Evolutionary conservation across 2,329 filamentous ascomycete genomes (phyloP), one percentile per base, ranked within the genome.

Genomic region (Venturia effusa): DNA sequence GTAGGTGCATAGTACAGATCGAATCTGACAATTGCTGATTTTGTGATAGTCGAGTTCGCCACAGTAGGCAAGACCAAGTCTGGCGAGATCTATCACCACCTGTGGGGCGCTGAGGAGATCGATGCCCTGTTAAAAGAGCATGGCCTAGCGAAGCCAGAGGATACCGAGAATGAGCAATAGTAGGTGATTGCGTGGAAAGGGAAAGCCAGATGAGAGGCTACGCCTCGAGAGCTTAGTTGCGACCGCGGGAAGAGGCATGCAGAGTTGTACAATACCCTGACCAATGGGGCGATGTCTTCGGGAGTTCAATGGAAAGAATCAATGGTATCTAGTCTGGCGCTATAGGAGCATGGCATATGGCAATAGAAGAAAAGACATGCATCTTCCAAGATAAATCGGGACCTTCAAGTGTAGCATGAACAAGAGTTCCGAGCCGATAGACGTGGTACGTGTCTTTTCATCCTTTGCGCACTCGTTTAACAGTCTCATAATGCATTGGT

Each of bases 31-130:
- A 62, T 64, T 17, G 59, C 51, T 61, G 65, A 71, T 70, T 74
- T 64, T 64, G 19, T 48, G 67, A 19, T 70, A 97, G 92, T 99
- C 74, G 94, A 99, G 75, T 99, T 99, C 74, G 95, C 94, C 69
- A 99, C 95, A 39, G 93, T 99, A 66, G 95, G 94, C 70, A 91
- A 92, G 80, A 97, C 92, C 69, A 88, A 92, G 78, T 87, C 92
- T 69, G 94, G 94, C 72, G 94, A 93, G 81, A 93, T 99, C 77
- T 99, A 97, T 81, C 94, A 99, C 79, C 90, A 96, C 75, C 83
- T 99, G 67, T 99, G 94, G 94, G 89, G 86, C 71, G 93, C 92
- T 55, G 93, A 99, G 69, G 94, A 97, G 81, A 99, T 99, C 72
- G 93, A 91, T 74, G 86, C 88, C 61, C 81, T 99, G 76, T 81